These are phyloP conservation scores for Fereydounia khargensis DNA, from an alignment of 1,284 basidiomycete species.

Conservation along the genomic window DNA sequence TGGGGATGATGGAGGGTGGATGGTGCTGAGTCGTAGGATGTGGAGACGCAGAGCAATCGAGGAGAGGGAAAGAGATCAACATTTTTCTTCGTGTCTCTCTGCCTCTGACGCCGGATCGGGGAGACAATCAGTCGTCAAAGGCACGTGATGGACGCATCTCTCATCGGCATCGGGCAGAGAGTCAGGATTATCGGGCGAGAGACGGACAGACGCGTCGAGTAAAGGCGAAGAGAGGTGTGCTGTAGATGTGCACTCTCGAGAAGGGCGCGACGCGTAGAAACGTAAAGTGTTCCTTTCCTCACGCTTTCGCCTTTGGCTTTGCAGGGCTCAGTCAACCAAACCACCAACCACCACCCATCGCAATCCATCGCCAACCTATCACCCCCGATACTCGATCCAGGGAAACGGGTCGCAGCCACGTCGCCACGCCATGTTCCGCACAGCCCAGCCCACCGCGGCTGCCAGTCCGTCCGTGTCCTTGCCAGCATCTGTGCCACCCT, in stretches of 20 bases:
- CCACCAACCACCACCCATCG: slow-evolving; percentile 9
- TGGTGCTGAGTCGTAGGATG: no score
- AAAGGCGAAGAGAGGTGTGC: background rate
- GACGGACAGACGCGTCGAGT: no score
- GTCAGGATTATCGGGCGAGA: no score
- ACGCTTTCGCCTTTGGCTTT: background rate
- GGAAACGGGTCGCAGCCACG: background rate
- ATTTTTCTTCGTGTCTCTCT: no score
- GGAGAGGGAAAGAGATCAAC: no score
- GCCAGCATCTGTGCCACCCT: slow-evolving; percentile 7
- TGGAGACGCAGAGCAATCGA: no score
- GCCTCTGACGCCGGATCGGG: no score
- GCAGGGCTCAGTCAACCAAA: slow-evolving; percentile 4
- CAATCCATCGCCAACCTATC: background rate
- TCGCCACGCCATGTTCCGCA: slow-evolving; percentile 16
- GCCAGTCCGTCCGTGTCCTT: slow-evolving; percentile 12
- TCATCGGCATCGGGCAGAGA: no score
- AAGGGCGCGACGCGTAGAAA: background rate
- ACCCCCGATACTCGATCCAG: background rate
- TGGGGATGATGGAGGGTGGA: no score
- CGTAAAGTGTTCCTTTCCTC: background rate
- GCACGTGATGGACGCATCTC: no score
- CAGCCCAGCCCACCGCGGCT: slow-evolving; percentile 20
- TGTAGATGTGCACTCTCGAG: no score
- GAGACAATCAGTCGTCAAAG: no score